A percentile compares a stretch with the other conserved stretches of the same genome.
phyloP scores from a whole-genome alignment of 2,329 filamentous ascomycete species.

The Ophiostoma piceae region DNA sequence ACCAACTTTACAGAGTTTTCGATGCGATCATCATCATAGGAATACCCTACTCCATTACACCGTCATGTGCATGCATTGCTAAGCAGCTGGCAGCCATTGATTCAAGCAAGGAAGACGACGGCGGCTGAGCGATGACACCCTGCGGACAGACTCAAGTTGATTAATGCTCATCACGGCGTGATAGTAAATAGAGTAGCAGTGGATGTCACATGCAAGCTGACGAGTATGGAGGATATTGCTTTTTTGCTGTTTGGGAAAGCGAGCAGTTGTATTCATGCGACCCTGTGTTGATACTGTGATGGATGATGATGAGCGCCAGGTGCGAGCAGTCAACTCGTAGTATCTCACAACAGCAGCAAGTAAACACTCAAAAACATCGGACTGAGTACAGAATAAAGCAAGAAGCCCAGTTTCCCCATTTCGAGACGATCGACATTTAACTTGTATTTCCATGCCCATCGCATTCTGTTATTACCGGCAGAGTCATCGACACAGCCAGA shows the following conservation, averaged over 20 bases:
- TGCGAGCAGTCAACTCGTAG: too few relatives aligned
- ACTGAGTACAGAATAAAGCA: background rate
- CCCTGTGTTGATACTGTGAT: background rate
- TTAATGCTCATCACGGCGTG: background rate
- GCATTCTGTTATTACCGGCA: background rate
- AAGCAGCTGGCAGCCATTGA: too few relatives aligned
- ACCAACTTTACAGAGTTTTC: background rate
- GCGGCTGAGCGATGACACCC: constrained; percentile 6
- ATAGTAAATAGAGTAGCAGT: background rate
- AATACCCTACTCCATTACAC: background rate
- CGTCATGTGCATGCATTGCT: background rate
- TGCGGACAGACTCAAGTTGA: constrained; percentile 4
- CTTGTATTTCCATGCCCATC: background rate
- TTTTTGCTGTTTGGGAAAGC: background rate
- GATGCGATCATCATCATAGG: background rate
- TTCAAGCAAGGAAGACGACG: background rate
- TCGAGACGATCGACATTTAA: background rate
- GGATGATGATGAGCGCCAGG: too few relatives aligned
- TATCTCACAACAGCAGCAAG: too few relatives aligned
- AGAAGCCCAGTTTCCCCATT: background rate
- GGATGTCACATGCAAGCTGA: background rate
- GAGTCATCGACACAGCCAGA: background rate
- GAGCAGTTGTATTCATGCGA: background rate
- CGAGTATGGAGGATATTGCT: background rate
- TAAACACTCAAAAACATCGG: too few relatives aligned